Conservation (phyloP, 139 green algal genomes). For the Closterium sp. region DNA sequence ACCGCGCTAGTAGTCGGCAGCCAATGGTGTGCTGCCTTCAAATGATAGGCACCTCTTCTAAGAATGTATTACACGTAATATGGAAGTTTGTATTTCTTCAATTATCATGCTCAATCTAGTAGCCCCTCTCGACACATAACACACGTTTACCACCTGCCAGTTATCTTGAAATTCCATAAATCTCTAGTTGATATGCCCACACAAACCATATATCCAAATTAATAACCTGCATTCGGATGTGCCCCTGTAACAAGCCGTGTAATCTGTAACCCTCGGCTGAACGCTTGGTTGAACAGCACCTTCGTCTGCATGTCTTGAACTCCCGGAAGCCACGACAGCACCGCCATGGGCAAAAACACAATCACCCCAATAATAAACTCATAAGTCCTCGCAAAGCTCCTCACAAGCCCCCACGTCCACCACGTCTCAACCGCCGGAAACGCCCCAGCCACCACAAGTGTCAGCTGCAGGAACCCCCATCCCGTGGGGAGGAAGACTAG, state of each 20-base stretch:
- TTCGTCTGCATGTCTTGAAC: constrained; percentile 43
- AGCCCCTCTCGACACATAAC: too few relatives aligned
- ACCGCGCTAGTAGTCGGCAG: not conserved
- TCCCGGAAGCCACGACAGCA: constrained; percentile 49
- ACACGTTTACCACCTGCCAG: too few relatives aligned
- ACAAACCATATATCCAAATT: not conserved
- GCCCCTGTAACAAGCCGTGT: constrained; percentile 39
- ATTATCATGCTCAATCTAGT: too few relatives aligned
- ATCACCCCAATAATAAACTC: constrained; percentile 27
- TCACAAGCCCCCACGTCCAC: constrained; percentile 4
- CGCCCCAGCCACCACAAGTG: not conserved
- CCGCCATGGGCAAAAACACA: constrained; percentile 38
- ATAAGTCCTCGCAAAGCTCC: not conserved
- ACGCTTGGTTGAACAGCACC: constrained; percentile 52
- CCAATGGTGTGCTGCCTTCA: not conserved
- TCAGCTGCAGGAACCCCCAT: constrained; percentile 36
- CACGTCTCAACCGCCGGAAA: not conserved
- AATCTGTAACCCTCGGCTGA: constrained; percentile 53
- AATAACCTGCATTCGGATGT: constrained; percentile 14
- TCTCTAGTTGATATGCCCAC: too few relatives aligned
- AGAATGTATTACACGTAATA: too few relatives aligned
- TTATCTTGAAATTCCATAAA: too few relatives aligned
- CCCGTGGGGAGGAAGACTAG: constrained; percentile 32
- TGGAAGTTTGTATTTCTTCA: too few relatives aligned
- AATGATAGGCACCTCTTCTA: too few relatives aligned